Evolutionary conservation across 2,329 filamentous ascomycete species (phyloP), one percentile per base, ranked within the genome.

Genomic region (Cladosporium sp.): DNA sequence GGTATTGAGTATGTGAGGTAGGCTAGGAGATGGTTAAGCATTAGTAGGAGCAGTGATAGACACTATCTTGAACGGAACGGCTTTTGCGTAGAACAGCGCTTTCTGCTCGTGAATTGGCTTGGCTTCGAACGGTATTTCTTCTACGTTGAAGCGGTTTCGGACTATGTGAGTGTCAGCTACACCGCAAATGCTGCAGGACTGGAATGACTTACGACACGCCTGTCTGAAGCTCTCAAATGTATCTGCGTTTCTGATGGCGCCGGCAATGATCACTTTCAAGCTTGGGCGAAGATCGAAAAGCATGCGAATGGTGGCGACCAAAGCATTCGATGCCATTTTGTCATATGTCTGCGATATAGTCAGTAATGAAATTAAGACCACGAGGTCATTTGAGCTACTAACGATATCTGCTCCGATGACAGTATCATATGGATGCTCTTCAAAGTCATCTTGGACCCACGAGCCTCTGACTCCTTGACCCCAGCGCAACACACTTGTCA

Each of bases 361-460:
- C 39, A 58, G 50, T 39, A 35, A 24, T 57, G n/a, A 58, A 19
- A 34, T 45, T 7, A 22, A 13, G 7, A 28, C 10, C 24, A 15
- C 28, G 10, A 48, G 7, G 28, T 44, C 34, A 49, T 57, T 24
- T 12, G 3, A 25, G 12, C 48, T 9, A 66, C 77, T 74, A 70
- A 80, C 78, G 60, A 93, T 82, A 69, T 93, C 89, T 34, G 89
- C 88, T 3, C 88, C 90, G 25, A 93, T 72, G 2, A 92, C 80
- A 4, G 90, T 72, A 69, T 92, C 86, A 44, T 66, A 71, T 52
- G 70, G 76, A 57, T 68, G 71, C 53, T 69, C 71, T 66, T 72
- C 77, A 60, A 73, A 75, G 68, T 75, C 75, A 61, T 80, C 74
- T 63, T 80, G 76, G 54, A 84, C 80, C 69, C 86, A 85, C 0